Conservation (phyloP, 2,329 filamentous ascomycete genomes). For the Reticulascus tulasneorum region DNA sequence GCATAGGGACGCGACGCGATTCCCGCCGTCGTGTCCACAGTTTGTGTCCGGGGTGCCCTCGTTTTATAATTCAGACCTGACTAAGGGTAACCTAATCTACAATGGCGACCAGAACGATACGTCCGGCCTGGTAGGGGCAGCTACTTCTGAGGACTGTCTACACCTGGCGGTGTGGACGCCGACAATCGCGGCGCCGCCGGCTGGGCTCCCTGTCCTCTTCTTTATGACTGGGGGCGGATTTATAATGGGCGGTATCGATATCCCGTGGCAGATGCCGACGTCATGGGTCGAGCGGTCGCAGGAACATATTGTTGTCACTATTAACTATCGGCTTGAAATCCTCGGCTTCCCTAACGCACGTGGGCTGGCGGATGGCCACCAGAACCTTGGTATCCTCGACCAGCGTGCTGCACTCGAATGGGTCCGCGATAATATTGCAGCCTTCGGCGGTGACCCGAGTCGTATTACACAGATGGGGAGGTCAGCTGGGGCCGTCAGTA, state of each 20-base stretch:
- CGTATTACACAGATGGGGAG: constrained; percentile 43
- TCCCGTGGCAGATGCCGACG: constrained; percentile 41
- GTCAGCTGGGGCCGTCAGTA: constrained; percentile 38
- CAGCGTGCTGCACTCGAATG: constrained; percentile 14
- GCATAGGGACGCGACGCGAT: constrained; percentile 21
- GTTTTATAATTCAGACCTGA: constrained; percentile 21
- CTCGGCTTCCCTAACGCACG: constrained; percentile 16
- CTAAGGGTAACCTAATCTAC: constrained; percentile 17
- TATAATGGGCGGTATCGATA: constrained; percentile 35
- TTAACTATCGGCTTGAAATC: constrained; percentile 15
- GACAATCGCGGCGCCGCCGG: constrained; percentile 17
- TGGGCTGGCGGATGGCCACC: constrained; percentile 10
- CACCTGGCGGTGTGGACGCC: constrained; percentile 40
- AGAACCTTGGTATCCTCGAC: constrained; percentile 15
- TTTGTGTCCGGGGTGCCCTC: constrained; percentile 24
- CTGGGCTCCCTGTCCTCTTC: constrained; percentile 36
- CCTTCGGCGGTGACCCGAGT: constrained; percentile 11
- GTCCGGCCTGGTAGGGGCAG: constrained; percentile 16
- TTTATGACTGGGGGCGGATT: constrained; percentile 47
- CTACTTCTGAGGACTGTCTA: constrained; percentile 36
- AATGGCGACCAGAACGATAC: constrained; percentile 17
- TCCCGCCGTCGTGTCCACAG: constrained; percentile 28
- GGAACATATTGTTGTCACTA: constrained; percentile 21
- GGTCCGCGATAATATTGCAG: constrained; percentile 13
- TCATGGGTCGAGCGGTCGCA: constrained; percentile 37